Base-by-base conservation (phyloP, 2,329 filamentous ascomycete species). In the Fusarium sp. region DNA sequence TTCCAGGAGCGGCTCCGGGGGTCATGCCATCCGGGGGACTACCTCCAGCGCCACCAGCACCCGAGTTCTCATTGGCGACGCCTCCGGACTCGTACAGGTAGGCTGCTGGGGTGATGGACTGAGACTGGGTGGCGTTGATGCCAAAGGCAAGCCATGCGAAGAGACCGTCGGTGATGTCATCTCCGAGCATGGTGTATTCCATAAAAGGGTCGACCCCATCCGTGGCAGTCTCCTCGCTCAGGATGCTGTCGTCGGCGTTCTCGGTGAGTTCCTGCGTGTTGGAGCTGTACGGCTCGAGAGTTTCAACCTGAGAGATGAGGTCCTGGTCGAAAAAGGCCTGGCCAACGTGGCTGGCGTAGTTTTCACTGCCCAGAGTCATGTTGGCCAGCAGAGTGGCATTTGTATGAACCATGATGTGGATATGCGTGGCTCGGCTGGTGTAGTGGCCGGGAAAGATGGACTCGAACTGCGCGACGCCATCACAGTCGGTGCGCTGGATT, bases 301-400 rank as follows among this genome's bases (percentile, higher is more conserved):
- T 77, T 68, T 90, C 88, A 56, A 91, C 88, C 25, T 83, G 78
- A 6, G 80, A 70, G 69, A 90, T 86, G 37, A 92, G 86, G 63
- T 85, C 84, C 76, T 91, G 87, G 80, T 91, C 89, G 78, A 91
- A 90, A 83, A 90, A 92, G 64, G 90, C 81, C 80, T 93, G 90
- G n/a, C 90, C 90, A 33, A 92, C 86, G 80, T 92, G 89, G 10
- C 88, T 87, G 63, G 89, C 85, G 37, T 81, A 81, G 50, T 79
- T 80, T 0, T 81, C 78, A 33, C 78, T 79, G 22, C 79, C 79
- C 6, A 84, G 79, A 1, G 83, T 84, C 37, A 79, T 70, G 73
- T 84, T 84, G 35, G 74, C 56, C 17, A 79, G 72, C 4, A 80
- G 67, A 10, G 80, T 81, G 4, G 81, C 81, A 60, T 83, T 83